Evolutionary conservation across 495 filamentous ascomycete species (phyloP).

Genomic region (Penicillium arizonense): DNA sequence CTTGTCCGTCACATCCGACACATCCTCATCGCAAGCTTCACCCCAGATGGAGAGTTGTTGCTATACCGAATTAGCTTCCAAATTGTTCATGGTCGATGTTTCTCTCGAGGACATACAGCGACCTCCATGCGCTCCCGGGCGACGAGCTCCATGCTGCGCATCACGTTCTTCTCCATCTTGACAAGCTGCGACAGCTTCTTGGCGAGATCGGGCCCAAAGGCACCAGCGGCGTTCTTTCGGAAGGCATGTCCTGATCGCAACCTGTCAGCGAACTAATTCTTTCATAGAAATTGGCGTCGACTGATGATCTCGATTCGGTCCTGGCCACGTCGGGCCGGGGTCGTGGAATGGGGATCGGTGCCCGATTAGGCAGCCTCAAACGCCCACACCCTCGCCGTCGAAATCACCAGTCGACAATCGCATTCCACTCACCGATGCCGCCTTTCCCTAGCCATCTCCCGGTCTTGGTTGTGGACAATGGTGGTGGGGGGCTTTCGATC

Average conservation of each 20-base stretch:
- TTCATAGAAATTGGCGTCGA: background rate
- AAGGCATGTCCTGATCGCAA: slow-evolving; percentile 78
- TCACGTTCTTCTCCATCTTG: slow-evolving; percentile 99
- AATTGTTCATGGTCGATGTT: background rate
- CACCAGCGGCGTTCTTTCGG: slow-evolving; percentile 84
- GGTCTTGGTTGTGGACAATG: slow-evolving; percentile 85
- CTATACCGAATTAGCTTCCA: slow-evolving; percentile 40
- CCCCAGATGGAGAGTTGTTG: slow-evolving; percentile 99
- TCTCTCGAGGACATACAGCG: slow-evolving; percentile 60
- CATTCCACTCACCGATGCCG: slow-evolving; percentile 69
- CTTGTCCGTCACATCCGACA: slow-evolving; percentile 98
- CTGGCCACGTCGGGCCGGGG: background rate
- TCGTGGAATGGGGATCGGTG: slow-evolving; percentile 3
- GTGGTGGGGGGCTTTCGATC: slow-evolving; percentile 89
- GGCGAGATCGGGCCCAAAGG: slow-evolving; percentile 93
- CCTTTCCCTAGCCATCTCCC: slow-evolving; percentile 82
- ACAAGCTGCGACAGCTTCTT: slow-evolving; percentile 97
- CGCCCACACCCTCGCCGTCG: background rate
- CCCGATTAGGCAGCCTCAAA: slow-evolving; percentile 19
- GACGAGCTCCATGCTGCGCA: slow-evolving; percentile 96
- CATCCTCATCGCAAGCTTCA: slow-evolving; percentile 93
- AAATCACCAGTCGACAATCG: background rate
- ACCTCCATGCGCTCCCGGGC: slow-evolving; percentile 97
- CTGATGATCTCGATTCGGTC: background rate
- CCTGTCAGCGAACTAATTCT: slow-evolving; percentile 19